phyloP scores from a whole-genome alignment of 192 early-diverging fungal genomes.

The Chytriomyces confervae region DNA sequence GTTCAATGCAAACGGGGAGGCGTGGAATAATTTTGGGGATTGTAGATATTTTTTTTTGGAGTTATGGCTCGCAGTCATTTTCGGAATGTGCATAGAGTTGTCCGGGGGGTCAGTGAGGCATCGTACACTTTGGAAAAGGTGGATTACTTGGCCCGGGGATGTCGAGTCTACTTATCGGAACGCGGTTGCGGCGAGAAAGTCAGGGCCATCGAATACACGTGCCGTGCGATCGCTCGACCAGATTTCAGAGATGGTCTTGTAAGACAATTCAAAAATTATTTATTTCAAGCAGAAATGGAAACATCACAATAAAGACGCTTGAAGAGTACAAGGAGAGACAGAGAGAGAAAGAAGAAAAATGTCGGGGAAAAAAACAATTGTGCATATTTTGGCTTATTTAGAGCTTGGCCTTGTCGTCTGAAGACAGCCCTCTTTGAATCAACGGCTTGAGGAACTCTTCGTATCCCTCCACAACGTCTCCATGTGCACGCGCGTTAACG shows the following conservation, averaged over 20 bases:
- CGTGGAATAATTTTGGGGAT: too few species aligned
- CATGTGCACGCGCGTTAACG: slow-evolving; percentile 47
- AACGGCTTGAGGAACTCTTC: slow-evolving; percentile 45
- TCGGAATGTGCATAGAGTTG: too few species aligned
- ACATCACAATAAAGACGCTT: neutral
- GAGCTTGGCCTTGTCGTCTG: neutral
- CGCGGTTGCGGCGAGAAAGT: neutral
- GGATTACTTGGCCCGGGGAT: too few species aligned
- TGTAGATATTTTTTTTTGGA: too few species aligned
- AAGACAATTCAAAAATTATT: neutral
- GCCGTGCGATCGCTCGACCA: neutral
- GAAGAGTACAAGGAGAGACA: neutral
- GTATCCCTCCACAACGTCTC: slow-evolving; percentile 62
- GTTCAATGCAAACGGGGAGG: too few species aligned
- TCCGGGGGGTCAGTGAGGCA: too few species aligned
- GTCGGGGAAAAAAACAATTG: neutral
- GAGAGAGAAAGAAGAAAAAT: neutral
- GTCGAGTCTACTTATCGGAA: neutral
- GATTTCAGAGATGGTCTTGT: too few species aligned
- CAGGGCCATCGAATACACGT: neutral
- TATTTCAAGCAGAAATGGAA: neutral
- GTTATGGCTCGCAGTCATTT: too few species aligned
- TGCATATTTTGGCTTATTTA: neutral
- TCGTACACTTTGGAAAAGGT: too few species aligned
- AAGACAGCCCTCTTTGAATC: slow-evolving; percentile 28